Evolutionary conservation across 176 grass and related monocot genomes (phyloP).

Genomic region (Oryza punctata): DNA sequence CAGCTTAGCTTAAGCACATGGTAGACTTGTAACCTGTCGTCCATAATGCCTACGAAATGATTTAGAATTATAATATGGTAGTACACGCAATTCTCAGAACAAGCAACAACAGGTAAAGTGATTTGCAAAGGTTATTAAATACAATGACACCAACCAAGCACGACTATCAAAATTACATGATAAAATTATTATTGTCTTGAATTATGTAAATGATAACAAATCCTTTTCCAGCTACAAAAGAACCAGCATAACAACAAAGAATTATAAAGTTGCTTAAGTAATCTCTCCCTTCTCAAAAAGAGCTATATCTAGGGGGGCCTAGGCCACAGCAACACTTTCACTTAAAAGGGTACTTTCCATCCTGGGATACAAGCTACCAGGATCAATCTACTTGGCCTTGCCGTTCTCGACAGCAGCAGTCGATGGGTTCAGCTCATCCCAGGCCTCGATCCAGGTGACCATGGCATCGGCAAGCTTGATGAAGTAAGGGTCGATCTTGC

Average conservation of each 20-base stretch:
- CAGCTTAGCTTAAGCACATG: too few species aligned
- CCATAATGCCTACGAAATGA: too few species aligned
- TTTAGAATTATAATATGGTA: too few species aligned
- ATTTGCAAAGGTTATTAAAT: not conserved
- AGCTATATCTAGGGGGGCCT: conserved; percentile 53
- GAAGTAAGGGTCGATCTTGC: conserved; percentile 67
- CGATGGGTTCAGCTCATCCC: conserved; percentile 83
- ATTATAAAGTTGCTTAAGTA: conserved; percentile 60
- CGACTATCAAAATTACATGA: conserved; percentile 50
- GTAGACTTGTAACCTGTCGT: too few species aligned
- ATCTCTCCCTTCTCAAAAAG: conserved; percentile 54
- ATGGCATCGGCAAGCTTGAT: conserved; percentile 86
- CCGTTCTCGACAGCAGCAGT: conserved; percentile 34
- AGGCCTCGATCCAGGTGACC: conserved; percentile 93
- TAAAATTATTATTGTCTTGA: conserved; percentile 45
- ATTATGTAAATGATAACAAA: conserved; percentile 57
- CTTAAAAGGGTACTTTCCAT: conserved; percentile 3
- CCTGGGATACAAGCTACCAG: not conserved
- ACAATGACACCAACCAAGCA: conserved; percentile 6
- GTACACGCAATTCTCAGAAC: not conserved
- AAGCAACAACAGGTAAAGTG: not conserved
- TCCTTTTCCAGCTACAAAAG: conserved; percentile 56
- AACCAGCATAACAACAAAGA: conserved; percentile 46
- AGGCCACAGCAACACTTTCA: conserved; percentile 40
- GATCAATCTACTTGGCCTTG: conserved; percentile 45